Evolutionary conservation across 1,139 yeast genomes (phyloP).

Genomic region (Suhomyces coccinellae): DNA sequence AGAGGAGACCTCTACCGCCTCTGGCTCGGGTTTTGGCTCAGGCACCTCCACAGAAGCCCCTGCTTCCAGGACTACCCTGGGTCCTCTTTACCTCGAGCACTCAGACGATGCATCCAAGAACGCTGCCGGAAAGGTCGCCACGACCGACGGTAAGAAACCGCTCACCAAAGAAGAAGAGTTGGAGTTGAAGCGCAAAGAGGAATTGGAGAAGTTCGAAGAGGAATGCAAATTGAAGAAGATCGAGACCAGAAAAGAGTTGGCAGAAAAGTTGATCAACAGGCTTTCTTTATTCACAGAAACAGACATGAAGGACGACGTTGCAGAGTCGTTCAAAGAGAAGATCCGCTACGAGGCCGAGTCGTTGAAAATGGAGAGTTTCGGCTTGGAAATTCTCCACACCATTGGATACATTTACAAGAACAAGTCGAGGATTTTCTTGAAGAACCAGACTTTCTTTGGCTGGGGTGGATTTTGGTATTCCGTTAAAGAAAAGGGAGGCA

Average conservation of each 20-base stretch:
- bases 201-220: slow-evolving; percentile 74
- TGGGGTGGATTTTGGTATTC: slow-evolving; percentile 84
- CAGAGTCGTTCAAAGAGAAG: slow-evolving; percentile 66
- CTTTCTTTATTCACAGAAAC: slow-evolving; percentile 83
- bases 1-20: background rate
- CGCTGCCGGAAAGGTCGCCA: background rate
- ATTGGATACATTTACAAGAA: slow-evolving; percentile 76
- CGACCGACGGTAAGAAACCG: slow-evolving; percentile 17
- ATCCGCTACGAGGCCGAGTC: slow-evolving; percentile 82
- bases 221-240: slow-evolving; percentile 72
- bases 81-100: slow-evolving; percentile 19
- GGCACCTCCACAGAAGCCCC: slow-evolving; percentile 3
- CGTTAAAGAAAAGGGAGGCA: slow-evolving; percentile 83
- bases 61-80: slow-evolving; percentile 1
- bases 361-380: slow-evolving; percentile 91
- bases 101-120: slow-evolving; percentile 19
- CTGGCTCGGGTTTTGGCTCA: background rate
- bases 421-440: slow-evolving; percentile 60
- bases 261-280: slow-evolving; percentile 63
- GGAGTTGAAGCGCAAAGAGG: slow-evolving; percentile 51
- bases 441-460: slow-evolving; percentile 67
- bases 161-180: slow-evolving; percentile 47
- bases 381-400: slow-evolving; percentile 84
- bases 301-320: slow-evolving; percentile 67
- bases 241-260: slow-evolving; percentile 67